phyloP scores from a whole-genome alignment of 2,329 filamentous ascomycete genomes.

The Plenodomus lindquistii region DNA sequence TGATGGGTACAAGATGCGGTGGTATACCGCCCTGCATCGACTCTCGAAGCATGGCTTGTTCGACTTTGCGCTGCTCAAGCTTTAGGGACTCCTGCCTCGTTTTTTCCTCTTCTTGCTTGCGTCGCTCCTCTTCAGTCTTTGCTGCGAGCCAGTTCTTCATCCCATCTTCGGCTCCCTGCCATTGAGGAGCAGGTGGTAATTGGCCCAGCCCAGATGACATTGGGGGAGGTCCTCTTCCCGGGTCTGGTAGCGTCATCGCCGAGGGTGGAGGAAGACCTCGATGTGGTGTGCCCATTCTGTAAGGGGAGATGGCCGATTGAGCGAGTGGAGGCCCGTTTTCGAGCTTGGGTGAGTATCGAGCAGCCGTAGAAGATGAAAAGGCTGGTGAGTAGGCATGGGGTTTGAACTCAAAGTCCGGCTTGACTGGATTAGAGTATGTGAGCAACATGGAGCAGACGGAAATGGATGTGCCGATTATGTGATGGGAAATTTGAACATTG shows the following conservation, averaged over 20 bases:
- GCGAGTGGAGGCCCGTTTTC: conserved; percentile 46
- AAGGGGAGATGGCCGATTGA: conserved; percentile 48
- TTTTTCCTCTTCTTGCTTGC: conserved; percentile 59
- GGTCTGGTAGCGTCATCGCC: conserved; percentile 57
- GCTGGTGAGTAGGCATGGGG: conserved; percentile 55
- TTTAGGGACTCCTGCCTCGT: conserved; percentile 55
- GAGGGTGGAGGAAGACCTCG: conserved; percentile 58
- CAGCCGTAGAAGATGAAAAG: conserved; percentile 44
- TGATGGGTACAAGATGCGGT: conserved; percentile 56
- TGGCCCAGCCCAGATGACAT: conserved; percentile 44
- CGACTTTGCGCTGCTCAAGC: conserved; percentile 57
- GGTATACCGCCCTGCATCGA: conserved; percentile 57
- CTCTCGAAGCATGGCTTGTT: conserved; percentile 57
- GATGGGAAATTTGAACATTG: conserved; percentile 35
- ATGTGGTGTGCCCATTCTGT: conserved; percentile 56
- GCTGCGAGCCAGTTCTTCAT: conserved; percentile 57
- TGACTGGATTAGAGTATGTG: conserved; percentile 54
- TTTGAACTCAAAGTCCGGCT: conserved; percentile 53
- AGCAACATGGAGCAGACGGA: conserved; percentile 51
- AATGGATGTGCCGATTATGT: conserved; percentile 18
- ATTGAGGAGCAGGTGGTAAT: conserved; percentile 53
- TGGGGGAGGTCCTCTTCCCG: conserved; percentile 44
- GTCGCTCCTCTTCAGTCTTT: conserved; percentile 58
- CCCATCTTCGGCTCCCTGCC: conserved; percentile 56
- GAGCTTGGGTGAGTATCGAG: conserved; percentile 46